These are phyloP conservation scores for Shiraia sp. DNA, from an alignment of 2,329 filamentous ascomycete genomes.

Conservation along the genomic window DNA sequence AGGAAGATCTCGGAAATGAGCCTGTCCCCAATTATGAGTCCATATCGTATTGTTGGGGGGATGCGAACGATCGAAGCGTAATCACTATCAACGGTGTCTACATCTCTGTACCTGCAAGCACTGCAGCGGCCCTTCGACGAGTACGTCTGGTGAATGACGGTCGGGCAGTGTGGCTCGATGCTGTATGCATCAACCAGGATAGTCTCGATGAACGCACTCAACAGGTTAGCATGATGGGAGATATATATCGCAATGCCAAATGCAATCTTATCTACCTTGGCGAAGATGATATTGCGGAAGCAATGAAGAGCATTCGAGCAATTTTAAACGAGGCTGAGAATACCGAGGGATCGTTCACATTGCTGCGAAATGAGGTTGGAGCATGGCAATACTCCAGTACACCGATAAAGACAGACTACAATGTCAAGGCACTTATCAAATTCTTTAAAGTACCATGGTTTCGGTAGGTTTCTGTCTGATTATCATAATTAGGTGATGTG, in stretches of 20 bases:
- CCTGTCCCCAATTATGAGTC: not conserved
- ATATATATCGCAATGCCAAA: not conserved
- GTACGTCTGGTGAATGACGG: not conserved
- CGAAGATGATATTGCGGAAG: not conserved
- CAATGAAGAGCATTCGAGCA: not conserved
- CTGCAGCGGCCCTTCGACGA: not conserved
- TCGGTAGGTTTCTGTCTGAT: not conserved
- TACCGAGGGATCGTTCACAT: not conserved
- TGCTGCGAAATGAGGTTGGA: not conserved
- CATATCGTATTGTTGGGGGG: constrained; percentile 3
- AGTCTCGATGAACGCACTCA: not conserved
- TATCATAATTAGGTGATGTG: not conserved
- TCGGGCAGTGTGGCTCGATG: constrained; percentile 1
- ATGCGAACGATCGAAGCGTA: not conserved
- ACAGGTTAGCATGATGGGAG: constrained; percentile 1
- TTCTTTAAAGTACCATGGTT: constrained; percentile 1
- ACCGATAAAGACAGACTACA: not conserved
- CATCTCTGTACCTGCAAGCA: not conserved
- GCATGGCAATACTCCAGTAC: not conserved
- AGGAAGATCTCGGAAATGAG: no score
- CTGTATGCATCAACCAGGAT: constrained; percentile 1
- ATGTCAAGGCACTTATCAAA: not conserved
- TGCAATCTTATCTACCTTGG: constrained; percentile 3
- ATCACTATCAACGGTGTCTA: not conserved
- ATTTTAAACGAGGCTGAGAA: not conserved